phyloP scores from a whole-genome alignment of 371 early-diverging fungal genomes.

The Smittium culicis region DNA sequence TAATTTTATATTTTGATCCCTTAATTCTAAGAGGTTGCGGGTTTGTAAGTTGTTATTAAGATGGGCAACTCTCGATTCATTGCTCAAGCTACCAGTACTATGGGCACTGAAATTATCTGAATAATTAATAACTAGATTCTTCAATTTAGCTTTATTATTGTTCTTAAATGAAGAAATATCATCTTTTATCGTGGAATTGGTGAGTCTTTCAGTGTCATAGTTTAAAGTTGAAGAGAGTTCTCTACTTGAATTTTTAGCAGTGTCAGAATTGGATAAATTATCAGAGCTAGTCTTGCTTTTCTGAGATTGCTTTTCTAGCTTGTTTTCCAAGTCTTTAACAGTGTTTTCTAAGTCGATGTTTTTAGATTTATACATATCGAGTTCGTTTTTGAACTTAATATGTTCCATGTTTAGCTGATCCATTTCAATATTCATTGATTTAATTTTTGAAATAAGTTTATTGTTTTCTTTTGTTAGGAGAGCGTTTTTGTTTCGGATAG shows the following conservation, averaged over 20 bases:
- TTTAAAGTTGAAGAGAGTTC: not conserved
- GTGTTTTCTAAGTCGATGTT: not conserved
- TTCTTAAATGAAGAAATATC: too few species aligned
- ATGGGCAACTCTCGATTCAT: too few species aligned
- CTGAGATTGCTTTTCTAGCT: not conserved
- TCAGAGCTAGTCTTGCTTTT: not conserved
- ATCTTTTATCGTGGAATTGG: too few species aligned
- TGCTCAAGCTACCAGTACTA: too few species aligned
- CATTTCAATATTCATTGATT: not conserved
- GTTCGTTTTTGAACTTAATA: not conserved
- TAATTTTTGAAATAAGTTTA: not conserved
- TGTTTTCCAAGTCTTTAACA: not conserved
- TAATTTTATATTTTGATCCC: too few species aligned
- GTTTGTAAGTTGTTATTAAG: too few species aligned
- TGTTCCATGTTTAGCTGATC: not conserved
- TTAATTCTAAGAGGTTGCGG: too few species aligned
- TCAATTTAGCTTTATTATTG: too few species aligned
- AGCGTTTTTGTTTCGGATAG: not conserved
- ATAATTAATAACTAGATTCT: too few species aligned
- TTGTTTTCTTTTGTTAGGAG: not conserved
- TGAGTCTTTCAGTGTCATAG: too few species aligned
- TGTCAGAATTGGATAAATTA: not conserved
- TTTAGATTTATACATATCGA: not conserved
- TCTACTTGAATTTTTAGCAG: not conserved
- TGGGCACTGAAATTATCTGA: too few species aligned